Evolutionary conservation across 2,329 filamentous ascomycete species (phyloP).

Genomic region (Alternaria alternata): DNA sequence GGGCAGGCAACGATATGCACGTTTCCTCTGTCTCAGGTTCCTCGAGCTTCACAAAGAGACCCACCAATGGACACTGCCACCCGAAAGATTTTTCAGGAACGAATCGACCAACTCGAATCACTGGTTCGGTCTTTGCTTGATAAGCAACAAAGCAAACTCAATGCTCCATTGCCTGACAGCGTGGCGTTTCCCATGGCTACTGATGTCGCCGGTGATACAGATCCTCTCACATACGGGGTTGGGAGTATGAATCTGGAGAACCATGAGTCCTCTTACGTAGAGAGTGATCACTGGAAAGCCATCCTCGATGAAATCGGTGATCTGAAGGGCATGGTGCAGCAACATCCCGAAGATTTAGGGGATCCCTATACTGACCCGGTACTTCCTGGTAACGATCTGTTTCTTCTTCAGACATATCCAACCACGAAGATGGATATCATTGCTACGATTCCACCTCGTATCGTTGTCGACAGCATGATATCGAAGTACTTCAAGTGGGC

Average conservation of each 20-base stretch:
- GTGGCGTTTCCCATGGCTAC: background rate
- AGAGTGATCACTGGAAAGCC: conserved; percentile 4
- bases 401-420: background rate
- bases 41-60: background rate
- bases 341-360: background rate
- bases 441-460: background rate
- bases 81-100: background rate
- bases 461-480: background rate
- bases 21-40: background rate
- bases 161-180: background rate
- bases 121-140: background rate
- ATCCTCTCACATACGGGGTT: background rate
- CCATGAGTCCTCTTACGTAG: background rate
- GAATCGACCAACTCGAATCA: background rate
- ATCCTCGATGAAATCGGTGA: background rate
- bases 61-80: background rate
- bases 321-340: background rate
- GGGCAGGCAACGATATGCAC: background rate
- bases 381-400: conserved; percentile 1
- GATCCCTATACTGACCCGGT: background rate
- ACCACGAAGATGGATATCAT: background rate
- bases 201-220: background rate
- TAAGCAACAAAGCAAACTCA: background rate
- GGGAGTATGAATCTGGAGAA: background rate
- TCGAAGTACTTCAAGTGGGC: conserved; percentile 2